These are phyloP conservation scores for Oryza glumipatula DNA, from an alignment of 176 grass and related monocot species.

Conservation along the genomic window DNA sequence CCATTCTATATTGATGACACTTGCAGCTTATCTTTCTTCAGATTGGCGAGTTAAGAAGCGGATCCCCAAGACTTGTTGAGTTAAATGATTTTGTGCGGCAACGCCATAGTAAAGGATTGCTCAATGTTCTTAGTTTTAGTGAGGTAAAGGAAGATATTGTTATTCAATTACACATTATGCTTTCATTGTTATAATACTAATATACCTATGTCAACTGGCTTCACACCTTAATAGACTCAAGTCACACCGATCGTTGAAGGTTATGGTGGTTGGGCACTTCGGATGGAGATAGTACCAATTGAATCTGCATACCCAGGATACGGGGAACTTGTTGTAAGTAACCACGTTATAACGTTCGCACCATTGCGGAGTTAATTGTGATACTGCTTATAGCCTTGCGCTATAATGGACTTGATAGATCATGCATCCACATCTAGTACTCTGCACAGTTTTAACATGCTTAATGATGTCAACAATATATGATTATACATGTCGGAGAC, in stretches of 20 bases:
- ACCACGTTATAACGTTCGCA: conserved; percentile 11
- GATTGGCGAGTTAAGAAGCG: conserved; percentile 97
- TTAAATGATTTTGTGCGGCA: conserved; percentile 84
- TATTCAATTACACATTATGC: background rate
- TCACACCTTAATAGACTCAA: conserved; percentile 63
- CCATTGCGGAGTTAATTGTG: background rate
- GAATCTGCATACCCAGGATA: conserved; percentile 98
- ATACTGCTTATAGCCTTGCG: conserved; percentile 12
- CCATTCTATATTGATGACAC: conserved; percentile 5
- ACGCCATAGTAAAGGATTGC: conserved; percentile 70
- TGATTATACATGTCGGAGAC: background rate
- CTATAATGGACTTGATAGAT: background rate
- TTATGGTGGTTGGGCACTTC: conserved; percentile 95
- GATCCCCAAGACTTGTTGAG: conserved; percentile 86
- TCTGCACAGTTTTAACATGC: background rate
- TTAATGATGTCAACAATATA: conserved; percentile 9
- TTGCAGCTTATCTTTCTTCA: conserved; percentile 28
- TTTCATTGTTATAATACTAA: background rate
- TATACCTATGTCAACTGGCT: conserved; percentile 41
- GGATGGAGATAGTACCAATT: conserved; percentile 92
- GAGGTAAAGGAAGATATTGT: conserved; percentile 59
- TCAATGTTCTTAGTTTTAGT: conserved; percentile 95
- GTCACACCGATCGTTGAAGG: conserved; percentile 99
- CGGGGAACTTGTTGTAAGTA: conserved; percentile 88
- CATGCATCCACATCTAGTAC: conserved; percentile 11